These are phyloP conservation scores for Dryas integrifolia DNA, from an alignment of 331 rosid species.

Conservation along the genomic window DNA sequence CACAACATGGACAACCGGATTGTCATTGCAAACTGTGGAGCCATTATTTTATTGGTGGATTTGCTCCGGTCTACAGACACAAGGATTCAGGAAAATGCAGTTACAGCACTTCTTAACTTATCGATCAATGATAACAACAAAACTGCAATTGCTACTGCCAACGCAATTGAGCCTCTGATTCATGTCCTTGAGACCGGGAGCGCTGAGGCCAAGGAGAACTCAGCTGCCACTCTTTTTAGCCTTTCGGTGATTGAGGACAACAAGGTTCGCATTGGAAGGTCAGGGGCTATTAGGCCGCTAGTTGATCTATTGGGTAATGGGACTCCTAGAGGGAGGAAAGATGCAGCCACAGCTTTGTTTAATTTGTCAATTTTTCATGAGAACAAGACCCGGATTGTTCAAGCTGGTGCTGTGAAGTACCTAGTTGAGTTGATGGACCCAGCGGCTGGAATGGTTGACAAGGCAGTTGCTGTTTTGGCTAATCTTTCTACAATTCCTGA, in stretches of 20 bases:
- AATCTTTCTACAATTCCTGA: slow-evolving; percentile 87
- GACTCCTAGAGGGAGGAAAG: slow-evolving; percentile 95
- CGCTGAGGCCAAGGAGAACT: slow-evolving; percentile 93
- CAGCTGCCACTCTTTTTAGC: slow-evolving; percentile 98
- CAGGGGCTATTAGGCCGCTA: slow-evolving; percentile 83
- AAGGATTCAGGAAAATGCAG: slow-evolving; percentile 83
- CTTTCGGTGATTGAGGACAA: slow-evolving; percentile 89
- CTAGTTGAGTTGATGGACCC: slow-evolving; percentile 98
- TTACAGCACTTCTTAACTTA: slow-evolving; percentile 90
- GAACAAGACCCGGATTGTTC: slow-evolving; percentile 82
- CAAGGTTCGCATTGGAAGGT: slow-evolving; percentile 81
- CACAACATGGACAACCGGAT: slow-evolving; percentile 85
- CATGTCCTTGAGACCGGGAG: slow-evolving; percentile 84
- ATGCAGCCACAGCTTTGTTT: slow-evolving; percentile 96
- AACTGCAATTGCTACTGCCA: slow-evolving; percentile 68
- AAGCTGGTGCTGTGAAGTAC: slow-evolving; percentile 94
- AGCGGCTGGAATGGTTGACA: slow-evolving; percentile 96
- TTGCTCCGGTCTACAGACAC: slow-evolving; percentile 62
- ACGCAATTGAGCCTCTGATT: slow-evolving; percentile 87
- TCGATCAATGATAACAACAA: slow-evolving; percentile 88
- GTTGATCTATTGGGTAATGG: slow-evolving; percentile 91
- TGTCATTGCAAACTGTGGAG: slow-evolving; percentile 83
- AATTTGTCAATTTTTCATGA: slow-evolving; percentile 83
- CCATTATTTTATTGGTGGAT: slow-evolving; percentile 70
- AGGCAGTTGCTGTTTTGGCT: slow-evolving; percentile 94